These are phyloP conservation scores for Colletotrichum sp. DNA, from an alignment of 2,329 filamentous ascomycete genomes.

Conservation along the genomic window DNA sequence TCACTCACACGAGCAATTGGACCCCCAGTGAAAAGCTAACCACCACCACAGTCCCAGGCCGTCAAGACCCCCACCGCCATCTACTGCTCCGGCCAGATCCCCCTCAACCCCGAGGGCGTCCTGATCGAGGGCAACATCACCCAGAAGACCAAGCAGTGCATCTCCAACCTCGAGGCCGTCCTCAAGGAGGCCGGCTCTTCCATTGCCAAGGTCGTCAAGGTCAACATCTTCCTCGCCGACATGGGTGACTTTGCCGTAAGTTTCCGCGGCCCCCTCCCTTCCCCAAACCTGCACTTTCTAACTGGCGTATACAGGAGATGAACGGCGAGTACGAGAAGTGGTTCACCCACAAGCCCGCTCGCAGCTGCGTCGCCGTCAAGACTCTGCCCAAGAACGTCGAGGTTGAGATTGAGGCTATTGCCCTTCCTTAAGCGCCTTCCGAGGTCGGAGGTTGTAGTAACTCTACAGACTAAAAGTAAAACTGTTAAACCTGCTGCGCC, in stretches of 20 bases:
- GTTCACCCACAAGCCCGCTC: slow-evolving; percentile 84
- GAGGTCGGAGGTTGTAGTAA: background rate
- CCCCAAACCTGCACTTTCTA: background rate
- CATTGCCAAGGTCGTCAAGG: slow-evolving; percentile 85
- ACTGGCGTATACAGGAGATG: slow-evolving; percentile 62
- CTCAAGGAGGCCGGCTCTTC: slow-evolving; percentile 81
- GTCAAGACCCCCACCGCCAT: slow-evolving; percentile 70
- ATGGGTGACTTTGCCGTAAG: slow-evolving; percentile 83
- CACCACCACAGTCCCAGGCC: slow-evolving; percentile 60
- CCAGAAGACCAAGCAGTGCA: slow-evolving; percentile 67
- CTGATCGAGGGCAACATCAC: slow-evolving; percentile 64
- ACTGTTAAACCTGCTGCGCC: background rate
- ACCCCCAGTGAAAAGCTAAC: slow-evolving; percentile 16
- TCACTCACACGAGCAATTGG: background rate
- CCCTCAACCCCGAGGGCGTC: slow-evolving; percentile 62
- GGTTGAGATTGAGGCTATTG: slow-evolving; percentile 91
- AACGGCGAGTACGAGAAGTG: slow-evolving; percentile 86
- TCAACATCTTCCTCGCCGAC: slow-evolving; percentile 88
- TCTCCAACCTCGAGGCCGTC: slow-evolving; percentile 84
- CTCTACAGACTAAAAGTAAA: background rate
- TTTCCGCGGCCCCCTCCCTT: background rate
- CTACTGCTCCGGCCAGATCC: slow-evolving; percentile 78
- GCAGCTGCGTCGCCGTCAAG: slow-evolving; percentile 90
- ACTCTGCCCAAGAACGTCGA: slow-evolving; percentile 85
- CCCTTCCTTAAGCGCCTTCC: slow-evolving; percentile 56